Conservation (phyloP, 441 rosid genomes). For the Mallotus repandus region DNA sequence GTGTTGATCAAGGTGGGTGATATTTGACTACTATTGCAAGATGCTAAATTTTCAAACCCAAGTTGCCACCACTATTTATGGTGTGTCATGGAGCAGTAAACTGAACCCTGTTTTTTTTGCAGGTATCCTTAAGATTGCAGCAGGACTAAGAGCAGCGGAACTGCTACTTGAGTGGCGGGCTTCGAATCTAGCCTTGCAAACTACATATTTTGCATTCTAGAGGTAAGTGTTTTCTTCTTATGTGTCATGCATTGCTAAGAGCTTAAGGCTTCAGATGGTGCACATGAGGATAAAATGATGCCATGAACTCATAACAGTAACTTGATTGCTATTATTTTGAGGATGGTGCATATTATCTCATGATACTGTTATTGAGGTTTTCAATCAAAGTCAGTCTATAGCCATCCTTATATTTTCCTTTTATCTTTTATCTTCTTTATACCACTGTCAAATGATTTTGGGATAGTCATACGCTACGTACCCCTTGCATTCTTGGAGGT, state of each 20-base stretch:
- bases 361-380: not conserved
- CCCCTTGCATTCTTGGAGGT: not conserved
- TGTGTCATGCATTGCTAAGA: not conserved
- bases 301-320: not conserved
- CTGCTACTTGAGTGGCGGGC: slow-evolving; percentile 85
- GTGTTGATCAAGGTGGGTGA: slow-evolving; percentile 49
- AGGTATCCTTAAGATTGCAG: slow-evolving; percentile 80
- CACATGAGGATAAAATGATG: not conserved
- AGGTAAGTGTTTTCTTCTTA: slow-evolving; percentile 45
- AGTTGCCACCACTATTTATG: slow-evolving; percentile 3
- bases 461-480: not conserved
- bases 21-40: not conserved
- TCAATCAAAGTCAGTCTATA: not conserved
- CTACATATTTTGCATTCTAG: slow-evolving; percentile 72
- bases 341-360: not conserved
- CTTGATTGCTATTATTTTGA: not conserved
- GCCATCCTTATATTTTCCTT: no score
- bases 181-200: slow-evolving; percentile 84
- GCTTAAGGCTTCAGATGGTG: not conserved
- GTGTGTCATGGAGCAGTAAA: not conserved
- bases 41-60: not conserved
- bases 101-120: slow-evolving; percentile 14
- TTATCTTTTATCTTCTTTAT: no score
- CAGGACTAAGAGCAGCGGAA: slow-evolving; percentile 75
- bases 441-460: not conserved